Base-by-base conservation (phyloP, 257 asterid species). In the Plantago elongata region DNA sequence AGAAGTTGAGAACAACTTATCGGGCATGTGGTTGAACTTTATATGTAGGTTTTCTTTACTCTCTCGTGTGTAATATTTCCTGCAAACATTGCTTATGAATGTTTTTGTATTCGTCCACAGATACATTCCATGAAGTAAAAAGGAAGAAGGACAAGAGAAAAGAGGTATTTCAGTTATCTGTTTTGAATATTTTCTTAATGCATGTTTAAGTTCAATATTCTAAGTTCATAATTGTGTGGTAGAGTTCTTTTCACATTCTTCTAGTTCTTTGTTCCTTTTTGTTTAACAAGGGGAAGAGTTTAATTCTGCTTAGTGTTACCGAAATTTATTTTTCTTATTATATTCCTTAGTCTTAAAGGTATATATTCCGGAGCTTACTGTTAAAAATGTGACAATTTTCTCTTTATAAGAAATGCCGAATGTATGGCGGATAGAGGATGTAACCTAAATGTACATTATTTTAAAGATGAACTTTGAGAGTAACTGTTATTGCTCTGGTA, bases 121-220 rank as follows among this genome's bases (percentile, higher is more conserved):
- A 89, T 73, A 75, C 97, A 44, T 89, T 89, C 74, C 97, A 89
- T 64, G 97, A 89, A 76, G 97, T 87, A 17, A 84, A 80, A 71
- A 76, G 95, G 74, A 89, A 86, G 63, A 89, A 94, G 30, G 87
- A 82, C 64, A 78, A 82, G 55, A 89, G 74, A 72, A 89, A 84
- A 75, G 94, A 82, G 97, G 97, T 89, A 80, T 44, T 45, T 18
- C 57, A 9, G n/a, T 51, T 72, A 17, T 57, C n/a, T 57, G 17
- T 66, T 62, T 54, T 17, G 40, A 22, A 63, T 51, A 9, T 12
- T 51, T 18, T 17, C 27, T 65, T 49, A 7, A 10, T 15, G 15
- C 54, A 15, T 49, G 27, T 9, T 22, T 22, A 22, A 22, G 27
- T 22, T 22, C 27, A 22, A 22, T 22, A 22, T 22, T 16, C 30